Base-by-base conservation (phyloP, 2,329 filamentous ascomycete species). In the Xylaria arbuscula region DNA sequence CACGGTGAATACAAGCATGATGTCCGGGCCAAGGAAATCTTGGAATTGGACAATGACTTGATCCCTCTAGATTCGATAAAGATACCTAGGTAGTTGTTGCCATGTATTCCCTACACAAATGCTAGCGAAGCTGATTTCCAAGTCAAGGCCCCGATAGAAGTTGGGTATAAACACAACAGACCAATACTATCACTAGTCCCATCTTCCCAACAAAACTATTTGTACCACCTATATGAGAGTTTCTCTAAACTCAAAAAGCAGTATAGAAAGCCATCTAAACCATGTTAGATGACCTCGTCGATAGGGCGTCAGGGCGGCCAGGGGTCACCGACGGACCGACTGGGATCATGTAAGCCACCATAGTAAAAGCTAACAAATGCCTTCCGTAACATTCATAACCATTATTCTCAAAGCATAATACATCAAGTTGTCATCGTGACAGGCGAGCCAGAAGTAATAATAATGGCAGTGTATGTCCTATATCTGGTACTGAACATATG, bases 241-340 rank as follows among this genome's bases (percentile, higher is more conserved):
- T 7, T 22, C 15, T 0, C 32, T 15, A 40, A 66, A 58, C 63
- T 63, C 42, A 54, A 66, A 66, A 56, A 67, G 40, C 13, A 32
- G 13, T 45, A 24, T 45, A 45, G 4, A 45, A 28, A 55, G 10
- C 38, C 22, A 53, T 47, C 38, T 32, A 47, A 22, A 11, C 9
- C 32, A 61, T 51, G 62, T 58, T 56, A 45, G 47, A 61, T 57
- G 51, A 62, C 55, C 61, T 32, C 24, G 22, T 54, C 32, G 17
- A 2, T 53, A 19, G 34, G 42, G 36, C 55, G 24, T 22, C 28
- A 17, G 56, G 38, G 11, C 42, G 2, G 10, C 45, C n/a, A 53
- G 15, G 38, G 28, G 48, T 32, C 28, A 57, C 51, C 17, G 40
- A 10, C 48, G 48, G 56, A 42, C 51, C 34, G 51, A 48, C 36